Percentiles rank a stretch among this genome's conserved stretches.
Evolutionary conservation across 495 filamentous ascomycete species (phyloP).

Genomic region (Penicilliopsis zonata): DNA sequence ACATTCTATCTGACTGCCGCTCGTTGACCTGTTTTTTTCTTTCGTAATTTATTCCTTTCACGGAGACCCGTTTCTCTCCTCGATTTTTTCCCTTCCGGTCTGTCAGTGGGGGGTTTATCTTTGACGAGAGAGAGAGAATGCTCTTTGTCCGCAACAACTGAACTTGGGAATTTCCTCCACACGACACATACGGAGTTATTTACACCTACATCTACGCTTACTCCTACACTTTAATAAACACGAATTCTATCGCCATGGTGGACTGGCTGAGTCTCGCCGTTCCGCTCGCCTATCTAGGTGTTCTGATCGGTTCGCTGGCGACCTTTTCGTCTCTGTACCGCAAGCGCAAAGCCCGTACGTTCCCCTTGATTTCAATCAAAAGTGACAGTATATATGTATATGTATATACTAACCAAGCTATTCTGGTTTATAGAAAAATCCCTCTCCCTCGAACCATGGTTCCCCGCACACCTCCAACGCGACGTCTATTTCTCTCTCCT

Average conservation of each 20-base stretch:
- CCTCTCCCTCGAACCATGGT: constrained; percentile 82
- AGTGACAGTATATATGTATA: no score
- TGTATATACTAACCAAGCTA: constrained; percentile 5
- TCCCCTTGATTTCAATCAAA: background rate
- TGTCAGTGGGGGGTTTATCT: no score
- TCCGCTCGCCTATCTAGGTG: constrained; percentile 74
- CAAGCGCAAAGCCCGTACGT: constrained; percentile 80
- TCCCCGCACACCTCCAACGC: constrained; percentile 75
- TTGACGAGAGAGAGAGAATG: no score
- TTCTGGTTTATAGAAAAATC: constrained; percentile 45
- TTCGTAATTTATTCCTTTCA: no score
- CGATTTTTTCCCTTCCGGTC: no score
- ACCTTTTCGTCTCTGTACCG: constrained; percentile 90
- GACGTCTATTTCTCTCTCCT: constrained; percentile 90
- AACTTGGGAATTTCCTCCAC: no score
- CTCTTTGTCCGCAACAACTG: no score
- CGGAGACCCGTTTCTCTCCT: no score
- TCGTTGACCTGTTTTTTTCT: no score
- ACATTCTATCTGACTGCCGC: no score
- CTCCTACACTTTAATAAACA: background rate
- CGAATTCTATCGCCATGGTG: constrained; percentile 32
- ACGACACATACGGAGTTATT: background rate
- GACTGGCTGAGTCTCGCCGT: constrained; percentile 73
- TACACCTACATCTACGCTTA: background rate
- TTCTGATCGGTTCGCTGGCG: constrained; percentile 75